These are phyloP conservation scores for Debaryomyces udenii DNA, from an alignment of 1,139 yeast species.

Conservation along the genomic window DNA sequence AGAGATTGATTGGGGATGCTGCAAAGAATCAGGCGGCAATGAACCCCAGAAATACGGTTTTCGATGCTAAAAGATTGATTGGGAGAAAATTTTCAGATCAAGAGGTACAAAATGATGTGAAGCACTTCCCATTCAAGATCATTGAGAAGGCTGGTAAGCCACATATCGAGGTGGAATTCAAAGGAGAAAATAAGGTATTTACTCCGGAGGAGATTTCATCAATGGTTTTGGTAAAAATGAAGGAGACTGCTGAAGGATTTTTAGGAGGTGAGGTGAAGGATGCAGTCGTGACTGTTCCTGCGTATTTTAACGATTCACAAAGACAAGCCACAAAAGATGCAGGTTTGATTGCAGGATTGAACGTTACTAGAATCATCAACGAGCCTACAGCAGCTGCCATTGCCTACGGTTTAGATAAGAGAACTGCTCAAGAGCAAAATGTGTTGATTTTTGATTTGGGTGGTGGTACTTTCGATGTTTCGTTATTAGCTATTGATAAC, in stretches of 20 bases:
- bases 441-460: slow-evolving; percentile 93
- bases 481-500: slow-evolving; percentile 87
- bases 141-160: slow-evolving; percentile 63
- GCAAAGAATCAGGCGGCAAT: slow-evolving; percentile 75
- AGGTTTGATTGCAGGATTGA: slow-evolving; percentile 62
- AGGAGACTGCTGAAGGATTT: slow-evolving; percentile 66
- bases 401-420: slow-evolving; percentile 71
- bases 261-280: slow-evolving; percentile 64
- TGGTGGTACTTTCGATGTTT: slow-evolving; percentile 99
- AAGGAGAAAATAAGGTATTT: slow-evolving; percentile 66
- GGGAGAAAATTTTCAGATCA: slow-evolving; percentile 65
- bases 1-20: slow-evolving; percentile 71
- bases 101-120: slow-evolving; percentile 58
- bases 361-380: slow-evolving; percentile 61
- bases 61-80: slow-evolving; percentile 69
- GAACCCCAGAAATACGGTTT: slow-evolving; percentile 67
- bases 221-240: slow-evolving; percentile 68
- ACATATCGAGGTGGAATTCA: slow-evolving; percentile 60
- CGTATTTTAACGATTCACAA: slow-evolving; percentile 64
- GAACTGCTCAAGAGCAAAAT: slow-evolving; percentile 66
- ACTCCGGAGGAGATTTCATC: slow-evolving; percentile 71
- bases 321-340: slow-evolving; percentile 69
- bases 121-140: slow-evolving; percentile 67
- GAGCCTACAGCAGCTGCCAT: slow-evolving; percentile 69
- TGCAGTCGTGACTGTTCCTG: slow-evolving; percentile 76